Percentiles rank a stretch among this genome's conserved stretches.
These are phyloP conservation scores for Aspergillus nomiae DNA, from an alignment of 2,329 filamentous ascomycete species.

Conservation along the genomic window DNA sequence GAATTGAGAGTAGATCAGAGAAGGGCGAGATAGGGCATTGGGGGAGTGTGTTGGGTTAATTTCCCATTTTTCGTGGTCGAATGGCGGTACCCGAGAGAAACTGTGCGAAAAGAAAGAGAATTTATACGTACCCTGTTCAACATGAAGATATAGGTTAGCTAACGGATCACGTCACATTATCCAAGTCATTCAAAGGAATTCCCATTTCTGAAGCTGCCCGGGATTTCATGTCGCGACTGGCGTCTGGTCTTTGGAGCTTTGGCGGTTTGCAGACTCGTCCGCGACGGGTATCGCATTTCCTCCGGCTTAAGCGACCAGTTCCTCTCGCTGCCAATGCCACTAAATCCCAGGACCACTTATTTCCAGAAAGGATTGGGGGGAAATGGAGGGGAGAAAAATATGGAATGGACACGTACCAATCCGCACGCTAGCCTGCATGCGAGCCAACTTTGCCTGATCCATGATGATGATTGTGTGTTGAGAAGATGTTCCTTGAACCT, in stretches of 20 bases:
- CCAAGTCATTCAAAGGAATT: background rate
- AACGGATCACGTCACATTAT: constrained; percentile 2
- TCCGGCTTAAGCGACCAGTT: constrained; percentile 5
- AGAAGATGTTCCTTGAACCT: constrained; percentile 20
- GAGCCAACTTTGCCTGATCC: constrained; percentile 68
- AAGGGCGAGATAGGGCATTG: background rate
- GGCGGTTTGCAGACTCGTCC: background rate
- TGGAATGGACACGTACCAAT: constrained; percentile 63
- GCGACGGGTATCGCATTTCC: background rate
- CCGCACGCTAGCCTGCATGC: constrained; percentile 66
- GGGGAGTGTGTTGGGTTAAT: background rate
- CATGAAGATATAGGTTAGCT: background rate
- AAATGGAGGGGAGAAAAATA: constrained; percentile 8
- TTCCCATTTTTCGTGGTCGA: background rate
- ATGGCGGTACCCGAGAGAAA: background rate
- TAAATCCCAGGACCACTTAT: background rate
- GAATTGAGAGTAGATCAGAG: background rate
- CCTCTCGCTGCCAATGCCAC: background rate
- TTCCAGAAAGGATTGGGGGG: background rate
- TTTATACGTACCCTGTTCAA: constrained; percentile 1
- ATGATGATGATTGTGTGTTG: constrained; percentile 45
- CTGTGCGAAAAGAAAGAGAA: background rate
- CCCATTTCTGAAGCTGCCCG: background rate
- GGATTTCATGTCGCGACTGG: background rate
- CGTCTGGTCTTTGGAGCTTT: background rate